Evolutionary conservation across 495 filamentous ascomycete species (phyloP), one percentile per base, ranked within the genome.

Genomic region (Penicillium alfredii): DNA sequence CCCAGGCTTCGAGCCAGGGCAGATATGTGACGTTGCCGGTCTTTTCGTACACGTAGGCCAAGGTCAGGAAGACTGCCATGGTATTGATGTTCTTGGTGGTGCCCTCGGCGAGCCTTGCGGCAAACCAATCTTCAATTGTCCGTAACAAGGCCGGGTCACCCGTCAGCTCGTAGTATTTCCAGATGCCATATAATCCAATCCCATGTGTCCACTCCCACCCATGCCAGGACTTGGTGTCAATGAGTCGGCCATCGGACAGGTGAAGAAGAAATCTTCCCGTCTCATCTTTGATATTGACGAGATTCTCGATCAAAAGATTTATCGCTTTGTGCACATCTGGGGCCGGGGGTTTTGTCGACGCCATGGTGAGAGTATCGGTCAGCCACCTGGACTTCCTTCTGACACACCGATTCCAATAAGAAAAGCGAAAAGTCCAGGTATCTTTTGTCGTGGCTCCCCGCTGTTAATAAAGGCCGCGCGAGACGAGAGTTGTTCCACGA

Each of bases 181-280:
- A 85, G 30, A 85, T 69, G 10, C 81, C 78, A 49, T 82, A 82
- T 1, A 85, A 71, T 0, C 80, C 80, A 42, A 84, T 72, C 4
- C 81, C 80, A 52, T 85, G 81, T 2, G 81, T 85, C 81, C 81
- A 85, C 64, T 85, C 80, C 79, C 80, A 85, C 45, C 74, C 76
- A 28, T 71, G 54, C 81, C 80, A 85, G 18, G 77, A 78, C 57
- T 84, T 85, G 13, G 81, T 85, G 51, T 85, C 80, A 40, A 85
- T 83, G 21, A 83, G 57, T 12, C 80, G 73, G 17, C 79, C 80
- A 39, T 84, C 80, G 8, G 64, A 56, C 14, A 85, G 64, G n/a
- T 60, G 69, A 16, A 83, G 56, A 8, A 84, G 69, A 61, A 81
- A 85, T 45, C 81, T 61, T 18, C 81, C 80, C 0, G 78, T 79